These are phyloP conservation scores for Leucocoprinus leucothites DNA, from an alignment of 768 basidiomycete genomes.

Conservation along the genomic window DNA sequence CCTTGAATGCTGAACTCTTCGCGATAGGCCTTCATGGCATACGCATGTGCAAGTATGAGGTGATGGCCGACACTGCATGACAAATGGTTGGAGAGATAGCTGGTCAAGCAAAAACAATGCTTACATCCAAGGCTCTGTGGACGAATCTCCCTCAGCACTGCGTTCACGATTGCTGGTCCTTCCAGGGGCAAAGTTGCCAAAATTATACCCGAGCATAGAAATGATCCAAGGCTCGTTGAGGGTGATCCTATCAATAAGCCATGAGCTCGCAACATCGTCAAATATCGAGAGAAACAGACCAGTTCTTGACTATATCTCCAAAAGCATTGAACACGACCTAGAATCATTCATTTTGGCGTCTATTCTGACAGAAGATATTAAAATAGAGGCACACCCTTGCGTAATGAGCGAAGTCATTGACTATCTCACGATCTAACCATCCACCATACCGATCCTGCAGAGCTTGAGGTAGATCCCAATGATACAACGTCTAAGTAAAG, in stretches of 20 bases:
- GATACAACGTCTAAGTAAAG: conserved; percentile 55
- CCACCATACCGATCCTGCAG: conserved; percentile 73
- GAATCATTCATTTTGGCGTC: not conserved
- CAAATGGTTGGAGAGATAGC: not conserved
- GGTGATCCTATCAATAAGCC: conserved; percentile 47
- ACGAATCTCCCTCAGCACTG: conserved; percentile 55
- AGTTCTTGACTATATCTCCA: conserved; percentile 72
- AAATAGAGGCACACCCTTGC: conserved; percentile 35
- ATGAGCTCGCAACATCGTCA: not conserved
- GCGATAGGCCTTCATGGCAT: conserved; percentile 62
- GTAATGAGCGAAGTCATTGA: conserved; percentile 62
- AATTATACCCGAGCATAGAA: conserved; percentile 60
- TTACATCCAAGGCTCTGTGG: conserved; percentile 63
- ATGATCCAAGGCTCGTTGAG: conserved; percentile 74
- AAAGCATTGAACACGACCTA: conserved; percentile 67
- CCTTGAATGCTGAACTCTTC: conserved; percentile 51
- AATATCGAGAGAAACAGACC: conserved; percentile 32
- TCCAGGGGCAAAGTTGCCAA: conserved; percentile 68
- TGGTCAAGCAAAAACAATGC: conserved; percentile 18
- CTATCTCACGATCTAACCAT: conserved; percentile 66
- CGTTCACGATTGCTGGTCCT: conserved; percentile 57
- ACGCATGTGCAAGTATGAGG: conserved; percentile 66
- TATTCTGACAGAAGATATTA: not conserved
- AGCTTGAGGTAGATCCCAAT: conserved; percentile 76
- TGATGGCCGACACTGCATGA: conserved; percentile 57